phyloP scores from a whole-genome alignment of 2,329 filamentous ascomycete genomes.

The Grosmannia penicillata region DNA sequence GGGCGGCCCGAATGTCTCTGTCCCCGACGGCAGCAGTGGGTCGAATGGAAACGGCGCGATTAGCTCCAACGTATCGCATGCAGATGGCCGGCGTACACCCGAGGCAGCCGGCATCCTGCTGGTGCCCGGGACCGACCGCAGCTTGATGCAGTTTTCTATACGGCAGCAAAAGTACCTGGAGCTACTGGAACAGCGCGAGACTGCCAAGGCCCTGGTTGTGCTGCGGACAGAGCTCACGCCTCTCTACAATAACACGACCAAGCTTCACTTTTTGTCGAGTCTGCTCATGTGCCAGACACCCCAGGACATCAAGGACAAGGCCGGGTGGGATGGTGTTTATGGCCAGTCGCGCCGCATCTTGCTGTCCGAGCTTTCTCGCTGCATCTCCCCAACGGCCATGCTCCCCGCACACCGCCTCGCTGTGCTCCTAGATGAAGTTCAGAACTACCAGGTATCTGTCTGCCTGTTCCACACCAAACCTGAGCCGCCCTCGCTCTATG shows the following conservation, averaged over 20 bases:
- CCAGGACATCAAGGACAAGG: conserved; percentile 61
- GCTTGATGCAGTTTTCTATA: conserved; percentile 74
- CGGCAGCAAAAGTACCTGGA: conserved; percentile 93
- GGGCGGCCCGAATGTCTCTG: conserved; percentile 23
- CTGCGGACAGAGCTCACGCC: conserved; percentile 79
- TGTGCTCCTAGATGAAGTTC: conserved; percentile 66
- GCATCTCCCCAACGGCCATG: conserved; percentile 92
- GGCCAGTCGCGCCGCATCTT: conserved; percentile 61
- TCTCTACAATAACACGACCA: conserved; percentile 60
- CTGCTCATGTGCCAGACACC: conserved; percentile 76
- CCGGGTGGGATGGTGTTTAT: conserved; percentile 71
- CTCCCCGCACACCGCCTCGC: conserved; percentile 83
- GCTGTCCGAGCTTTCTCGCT: conserved; percentile 74
- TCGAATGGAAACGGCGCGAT: no score
- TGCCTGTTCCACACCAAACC: conserved; percentile 84
- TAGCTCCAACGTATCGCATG: not conserved
- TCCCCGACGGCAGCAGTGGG: conserved; percentile 4
- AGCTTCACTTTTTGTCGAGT: conserved; percentile 72
- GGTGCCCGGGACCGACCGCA: conserved; percentile 57
- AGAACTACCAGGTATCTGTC: conserved; percentile 64
- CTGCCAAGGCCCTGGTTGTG: conserved; percentile 62
- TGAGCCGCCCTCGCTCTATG: conserved; percentile 68
- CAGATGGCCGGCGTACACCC: not conserved
- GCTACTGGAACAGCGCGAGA: conserved; percentile 63
- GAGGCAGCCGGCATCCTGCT: conserved; percentile 47